These are phyloP conservation scores for Geranomyces variabilis DNA, from an alignment of 192 early-diverging fungal species.

Conservation along the genomic window DNA sequence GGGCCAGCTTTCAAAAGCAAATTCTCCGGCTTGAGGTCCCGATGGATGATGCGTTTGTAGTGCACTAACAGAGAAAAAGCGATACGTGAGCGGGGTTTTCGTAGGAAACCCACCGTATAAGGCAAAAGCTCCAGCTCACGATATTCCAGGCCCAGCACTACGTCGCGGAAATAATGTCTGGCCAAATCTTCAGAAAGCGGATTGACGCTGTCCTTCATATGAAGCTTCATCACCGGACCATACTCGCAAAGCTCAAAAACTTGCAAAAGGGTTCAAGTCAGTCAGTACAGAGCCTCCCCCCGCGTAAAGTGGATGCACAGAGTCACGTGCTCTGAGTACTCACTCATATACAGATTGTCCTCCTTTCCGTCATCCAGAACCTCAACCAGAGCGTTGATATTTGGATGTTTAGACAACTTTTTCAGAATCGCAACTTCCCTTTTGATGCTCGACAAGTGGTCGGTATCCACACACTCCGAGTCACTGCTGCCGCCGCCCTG, in stretches of 20 bases:
- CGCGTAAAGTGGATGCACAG: too few relatives aligned
- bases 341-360: slow-evolving; percentile 67
- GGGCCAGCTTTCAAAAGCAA: slow-evolving; percentile 46
- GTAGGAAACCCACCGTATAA: too few relatives aligned
- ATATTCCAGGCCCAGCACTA: slow-evolving; percentile 63
- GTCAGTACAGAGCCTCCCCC: not conserved
- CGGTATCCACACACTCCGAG: slow-evolving; percentile 1
- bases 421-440: slow-evolving; percentile 64
- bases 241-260: slow-evolving; percentile 69
- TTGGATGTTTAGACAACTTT: slow-evolving; percentile 62
- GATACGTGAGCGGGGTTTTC: not conserved
- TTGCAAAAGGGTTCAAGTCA: slow-evolving; percentile 26
- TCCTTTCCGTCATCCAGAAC: slow-evolving; percentile 62
- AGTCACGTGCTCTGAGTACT: too few relatives aligned
- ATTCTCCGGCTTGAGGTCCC: slow-evolving; percentile 67
- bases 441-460: slow-evolving; percentile 42
- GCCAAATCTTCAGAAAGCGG: slow-evolving; percentile 57
- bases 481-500: not conserved
- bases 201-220: slow-evolving; percentile 37
- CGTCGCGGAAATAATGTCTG: slow-evolving; percentile 60
- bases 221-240: slow-evolving; percentile 59
- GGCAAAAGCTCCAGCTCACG: slow-evolving; percentile 39
- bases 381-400: slow-evolving; percentile 62
- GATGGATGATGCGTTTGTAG: slow-evolving; percentile 59
- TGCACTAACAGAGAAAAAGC: slow-evolving; percentile 46